These are phyloP conservation scores for Phytophthora rubi DNA, from an alignment of 352 stramenopile species.

Conservation along the genomic window DNA sequence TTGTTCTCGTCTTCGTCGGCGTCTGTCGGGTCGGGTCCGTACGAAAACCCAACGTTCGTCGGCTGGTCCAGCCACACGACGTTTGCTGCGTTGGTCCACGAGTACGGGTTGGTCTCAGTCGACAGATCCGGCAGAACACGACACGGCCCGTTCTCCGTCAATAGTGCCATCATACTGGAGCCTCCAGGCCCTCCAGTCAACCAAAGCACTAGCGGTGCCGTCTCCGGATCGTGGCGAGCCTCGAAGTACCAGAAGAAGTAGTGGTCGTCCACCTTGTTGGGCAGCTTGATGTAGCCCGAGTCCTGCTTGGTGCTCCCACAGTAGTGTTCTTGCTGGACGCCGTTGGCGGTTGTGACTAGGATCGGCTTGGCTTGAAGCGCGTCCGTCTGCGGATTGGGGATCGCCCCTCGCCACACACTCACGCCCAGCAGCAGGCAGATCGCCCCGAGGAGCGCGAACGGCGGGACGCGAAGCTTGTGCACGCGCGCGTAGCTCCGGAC, in stretches of 20 bases:
- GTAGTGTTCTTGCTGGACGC: slow-evolving; percentile 37
- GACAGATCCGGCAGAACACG: slow-evolving; percentile 53
- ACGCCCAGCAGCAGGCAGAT: slow-evolving; percentile 22
- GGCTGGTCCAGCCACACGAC: slow-evolving; percentile 79
- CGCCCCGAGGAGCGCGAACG: slow-evolving; percentile 23
- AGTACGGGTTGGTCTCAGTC: slow-evolving; percentile 58
- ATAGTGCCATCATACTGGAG: slow-evolving; percentile 67
- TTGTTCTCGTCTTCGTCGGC: slow-evolving; percentile 50
- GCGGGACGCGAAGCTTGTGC: slow-evolving; percentile 23
- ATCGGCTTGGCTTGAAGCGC: slow-evolving; percentile 22
- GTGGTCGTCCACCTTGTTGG: slow-evolving; percentile 72
- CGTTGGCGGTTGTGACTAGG: slow-evolving; percentile 22
- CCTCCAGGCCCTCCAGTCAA: slow-evolving; percentile 66
- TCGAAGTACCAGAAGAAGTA: slow-evolving; percentile 86
- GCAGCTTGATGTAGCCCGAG: slow-evolving; percentile 62
- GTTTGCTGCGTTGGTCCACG: slow-evolving; percentile 70
- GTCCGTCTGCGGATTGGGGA: background rate
- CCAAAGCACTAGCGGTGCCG: slow-evolving; percentile 67
- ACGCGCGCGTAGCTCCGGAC: slow-evolving; percentile 26
- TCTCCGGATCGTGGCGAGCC: slow-evolving; percentile 50
- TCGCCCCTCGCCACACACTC: slow-evolving; percentile 19
- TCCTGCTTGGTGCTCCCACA: slow-evolving; percentile 59
- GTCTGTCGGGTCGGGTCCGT: slow-evolving; percentile 49
- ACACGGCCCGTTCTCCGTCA: slow-evolving; percentile 76
- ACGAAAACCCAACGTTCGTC: slow-evolving; percentile 64